Evolutionary conservation across 2,329 filamentous ascomycete species (phyloP).

Genomic region (Penicillium sp.): DNA sequence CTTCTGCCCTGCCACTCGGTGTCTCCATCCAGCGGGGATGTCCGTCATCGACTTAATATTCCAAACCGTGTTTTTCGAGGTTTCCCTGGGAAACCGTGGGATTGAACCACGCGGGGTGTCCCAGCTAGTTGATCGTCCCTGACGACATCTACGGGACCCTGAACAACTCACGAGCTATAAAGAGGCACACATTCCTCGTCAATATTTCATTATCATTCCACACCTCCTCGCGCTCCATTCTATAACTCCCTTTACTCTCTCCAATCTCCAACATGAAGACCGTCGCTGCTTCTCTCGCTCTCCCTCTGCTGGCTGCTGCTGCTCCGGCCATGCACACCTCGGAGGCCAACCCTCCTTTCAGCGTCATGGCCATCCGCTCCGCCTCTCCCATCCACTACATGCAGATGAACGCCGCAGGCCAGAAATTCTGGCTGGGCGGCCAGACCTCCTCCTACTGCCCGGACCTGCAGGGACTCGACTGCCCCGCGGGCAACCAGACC

Average conservation of each 20-base stretch:
- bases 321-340: constrained; percentile 17
- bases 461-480: constrained; percentile 27
- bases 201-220: background rate
- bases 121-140: background rate
- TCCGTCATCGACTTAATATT: background rate
- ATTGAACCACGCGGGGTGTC: background rate
- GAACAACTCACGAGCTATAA: background rate
- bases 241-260: background rate
- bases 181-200: background rate
- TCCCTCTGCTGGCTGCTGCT: constrained; percentile 30
- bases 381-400: constrained; percentile 51
- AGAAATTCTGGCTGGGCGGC: constrained; percentile 52
- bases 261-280: constrained; percentile 26
- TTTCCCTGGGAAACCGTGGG: background rate
- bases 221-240: background rate
- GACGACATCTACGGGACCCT: background rate
- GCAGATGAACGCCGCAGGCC: constrained; percentile 48
- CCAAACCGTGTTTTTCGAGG: background rate
- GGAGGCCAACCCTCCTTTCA: constrained; percentile 35
- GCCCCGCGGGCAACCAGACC: constrained; percentile 50
- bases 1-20: background rate
- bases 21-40: background rate
- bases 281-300: constrained; percentile 21
- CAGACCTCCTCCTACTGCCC: constrained; percentile 53
- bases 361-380: constrained; percentile 46